Percentiles rank a stretch among this genome's conserved stretches.
Evolutionary conservation across 2,329 filamentous ascomycete species (phyloP).

Genomic region (Aspergillus clavatus): DNA sequence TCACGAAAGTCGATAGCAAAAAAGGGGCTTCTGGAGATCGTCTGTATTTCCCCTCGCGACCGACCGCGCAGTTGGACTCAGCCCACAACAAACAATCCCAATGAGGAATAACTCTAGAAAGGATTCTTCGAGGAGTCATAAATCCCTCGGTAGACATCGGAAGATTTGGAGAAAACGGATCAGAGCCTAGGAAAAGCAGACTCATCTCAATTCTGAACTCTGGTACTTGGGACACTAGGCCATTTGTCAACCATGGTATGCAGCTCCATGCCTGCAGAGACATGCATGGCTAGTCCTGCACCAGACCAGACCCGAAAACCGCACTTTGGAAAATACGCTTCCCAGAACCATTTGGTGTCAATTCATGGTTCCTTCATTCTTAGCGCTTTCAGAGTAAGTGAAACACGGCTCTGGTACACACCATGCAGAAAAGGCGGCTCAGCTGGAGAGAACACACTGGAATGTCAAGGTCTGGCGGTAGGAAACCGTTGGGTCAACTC

Average conservation of each 20-base stretch:
- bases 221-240: conserved; percentile 15
- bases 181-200: conserved; percentile 1
- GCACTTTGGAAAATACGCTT: background rate
- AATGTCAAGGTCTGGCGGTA: background rate
- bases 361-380: conserved; percentile 8
- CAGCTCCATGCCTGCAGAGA: conserved; percentile 3
- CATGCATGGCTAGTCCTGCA: conserved; percentile 1
- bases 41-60: too few relatives aligned
- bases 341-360: background rate
- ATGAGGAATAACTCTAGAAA: too few relatives aligned
- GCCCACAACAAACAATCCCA: background rate
- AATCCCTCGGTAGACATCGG: background rate
- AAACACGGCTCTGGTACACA: conserved; percentile 6
- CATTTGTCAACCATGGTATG: conserved; percentile 15
- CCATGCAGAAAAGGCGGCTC: background rate
- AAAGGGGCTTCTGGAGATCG: too few relatives aligned
- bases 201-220: conserved; percentile 7
- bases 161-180: background rate
- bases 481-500: background rate
- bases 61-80: too few relatives aligned
- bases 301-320: conserved; percentile 3
- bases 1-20: too few relatives aligned
- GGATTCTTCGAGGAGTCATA: background rate
- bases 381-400: conserved; percentile 5
- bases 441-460: background rate